Base-by-base conservation (phyloP, 1,284 basidiomycete genomes). In the Kwoniella shivajii region DNA sequence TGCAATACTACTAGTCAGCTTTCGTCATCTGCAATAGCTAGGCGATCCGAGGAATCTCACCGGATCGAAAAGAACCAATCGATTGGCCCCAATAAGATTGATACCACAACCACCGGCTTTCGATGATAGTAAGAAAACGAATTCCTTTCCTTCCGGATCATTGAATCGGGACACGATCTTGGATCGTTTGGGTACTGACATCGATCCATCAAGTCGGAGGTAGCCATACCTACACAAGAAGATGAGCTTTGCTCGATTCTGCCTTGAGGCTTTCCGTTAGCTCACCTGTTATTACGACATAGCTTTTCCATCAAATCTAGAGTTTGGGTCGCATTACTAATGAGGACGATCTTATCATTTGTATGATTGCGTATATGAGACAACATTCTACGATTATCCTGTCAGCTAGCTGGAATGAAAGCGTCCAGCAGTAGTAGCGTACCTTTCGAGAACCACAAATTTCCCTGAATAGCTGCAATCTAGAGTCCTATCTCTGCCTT, bases 41-140 rank as follows among this genome's bases (percentile, higher is more conserved):
- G 7, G 33, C 26, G 22, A 44, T 31, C 24, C n/a, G 24, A 27
- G 37, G 3, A 6, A 31, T 63, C 70, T 56, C 69, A 93, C 92
- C 86, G 96, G 96, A 76, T 99, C 95, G 67, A 99, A 99, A 30
- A 99, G 81, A 61, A 99, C 90, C 18, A 99, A 81, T 14, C 95
- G 86, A 74, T 99, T 99, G 2, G 95, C 95, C 6, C 95, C 95
- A 69, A 98, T 97, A 61, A 99, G 82, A 73, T 99, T 99, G 82
- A 99, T 95, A 71, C 96, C 94, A 67, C 94, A 97, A 67, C 95
- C 95, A 59, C 95, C 95, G 36, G 96, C 94, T 78, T 98, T 98
- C 64, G 91, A 93, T 75, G 91, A 94, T 16, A 99, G 83, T 50
- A 99, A 80, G 80, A 99, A 99, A 43, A 99, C 84, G 66, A 97